phyloP scores from a whole-genome alignment of 768 basidiomycete genomes.

The Chiua virens region DNA sequence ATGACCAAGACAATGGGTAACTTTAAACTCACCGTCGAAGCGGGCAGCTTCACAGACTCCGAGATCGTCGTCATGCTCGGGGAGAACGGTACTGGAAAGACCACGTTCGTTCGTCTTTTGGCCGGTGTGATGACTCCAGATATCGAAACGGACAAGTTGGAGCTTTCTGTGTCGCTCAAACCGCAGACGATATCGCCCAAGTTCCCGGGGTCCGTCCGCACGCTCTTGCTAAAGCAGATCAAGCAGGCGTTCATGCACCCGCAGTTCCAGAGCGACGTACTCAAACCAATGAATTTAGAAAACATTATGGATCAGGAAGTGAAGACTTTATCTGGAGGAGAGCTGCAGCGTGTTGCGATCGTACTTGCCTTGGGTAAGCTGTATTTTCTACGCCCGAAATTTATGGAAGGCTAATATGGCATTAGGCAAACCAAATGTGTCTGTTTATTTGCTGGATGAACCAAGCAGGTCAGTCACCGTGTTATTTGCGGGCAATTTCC shows the following conservation, averaged over 20 bases:
- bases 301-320: conserved; percentile 97
- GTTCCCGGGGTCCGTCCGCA: conserved; percentile 95
- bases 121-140: conserved; percentile 89
- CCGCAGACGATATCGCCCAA: conserved; percentile 98
- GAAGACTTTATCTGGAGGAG: conserved; percentile 97
- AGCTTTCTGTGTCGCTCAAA: conserved; percentile 89
- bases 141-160: conserved; percentile 75
- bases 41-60: conserved; percentile 94
- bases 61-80: conserved; percentile 99
- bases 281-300: conserved; percentile 97
- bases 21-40: conserved; percentile 94
- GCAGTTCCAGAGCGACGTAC: conserved; percentile 98
- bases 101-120: conserved; percentile 93
- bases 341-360: conserved; percentile 96
- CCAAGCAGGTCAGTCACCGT: conserved; percentile 64
- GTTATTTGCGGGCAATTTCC: not conserved
- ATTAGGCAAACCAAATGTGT: conserved; percentile 69
- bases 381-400: not conserved
- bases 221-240: conserved; percentile 92
- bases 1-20: conserved; percentile 96
- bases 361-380: conserved; percentile 80
- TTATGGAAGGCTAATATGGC: conserved; percentile 8
- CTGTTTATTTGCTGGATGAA: conserved; percentile 95
- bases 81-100: conserved; percentile 99
- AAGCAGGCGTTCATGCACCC: conserved; percentile 97